Evolutionary conservation across 176 grass and related monocot genomes (phyloP).

Genomic region (Lolium rigidum): DNA sequence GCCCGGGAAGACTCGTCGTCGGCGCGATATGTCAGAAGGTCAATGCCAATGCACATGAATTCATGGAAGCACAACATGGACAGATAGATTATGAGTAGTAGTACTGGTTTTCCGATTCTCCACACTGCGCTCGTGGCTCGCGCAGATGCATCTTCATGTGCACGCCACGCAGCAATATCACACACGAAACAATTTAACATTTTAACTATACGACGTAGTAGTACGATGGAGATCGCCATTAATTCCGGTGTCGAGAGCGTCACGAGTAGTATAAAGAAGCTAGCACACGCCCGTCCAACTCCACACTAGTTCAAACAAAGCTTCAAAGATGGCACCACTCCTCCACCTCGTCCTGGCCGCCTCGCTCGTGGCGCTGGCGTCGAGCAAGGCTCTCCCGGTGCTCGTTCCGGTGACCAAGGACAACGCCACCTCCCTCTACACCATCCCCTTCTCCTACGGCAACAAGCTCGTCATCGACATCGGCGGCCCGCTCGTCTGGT

Average conservation of each 20-base stretch:
- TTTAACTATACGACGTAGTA: not conserved
- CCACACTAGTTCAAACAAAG: not conserved
- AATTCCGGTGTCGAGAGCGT: not conserved
- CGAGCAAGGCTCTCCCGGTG: constrained; percentile 5
- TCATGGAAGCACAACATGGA: not conserved
- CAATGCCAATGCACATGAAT: not conserved
- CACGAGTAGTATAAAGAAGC: not conserved
- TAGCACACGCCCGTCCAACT: not conserved
- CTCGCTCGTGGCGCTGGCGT: constrained; percentile 8
- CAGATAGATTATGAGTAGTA: not conserved
- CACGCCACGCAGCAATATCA: constrained; percentile 4
- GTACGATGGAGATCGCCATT: constrained; percentile 1
- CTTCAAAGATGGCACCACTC: not conserved
- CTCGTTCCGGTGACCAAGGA: constrained; percentile 40
- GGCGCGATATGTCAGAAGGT: not conserved
- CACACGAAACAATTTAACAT: not conserved
- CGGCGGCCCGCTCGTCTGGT: constrained; percentile 49
- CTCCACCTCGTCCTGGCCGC: not conserved
- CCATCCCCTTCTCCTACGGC: constrained; percentile 19
- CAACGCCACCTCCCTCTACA: constrained; percentile 44
- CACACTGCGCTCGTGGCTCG: not conserved
- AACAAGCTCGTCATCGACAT: constrained; percentile 38
- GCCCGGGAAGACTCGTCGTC: not conserved
- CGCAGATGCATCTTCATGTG: not conserved
- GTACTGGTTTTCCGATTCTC: not conserved